phyloP scores from a whole-genome alignment of 176 grass and related monocot species.

The Hsuehochloa calcarea region DNA sequence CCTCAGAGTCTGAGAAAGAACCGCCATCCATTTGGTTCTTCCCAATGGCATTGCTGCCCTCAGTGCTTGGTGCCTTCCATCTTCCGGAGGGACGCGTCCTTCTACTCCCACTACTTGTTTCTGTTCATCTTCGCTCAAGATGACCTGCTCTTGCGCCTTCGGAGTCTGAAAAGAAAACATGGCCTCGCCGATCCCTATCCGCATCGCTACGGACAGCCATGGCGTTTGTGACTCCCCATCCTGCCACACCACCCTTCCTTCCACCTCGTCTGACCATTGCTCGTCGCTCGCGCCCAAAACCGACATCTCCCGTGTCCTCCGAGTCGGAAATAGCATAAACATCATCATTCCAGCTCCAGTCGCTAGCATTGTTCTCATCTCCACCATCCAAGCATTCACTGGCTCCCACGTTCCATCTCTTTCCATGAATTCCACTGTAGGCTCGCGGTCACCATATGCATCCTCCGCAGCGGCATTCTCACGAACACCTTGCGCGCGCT shows the following conservation, averaged over 20 bases:
- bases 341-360: background rate
- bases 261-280: background rate
- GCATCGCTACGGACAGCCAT: background rate
- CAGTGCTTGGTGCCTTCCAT: background rate
- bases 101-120: background rate
- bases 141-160: conserved; percentile 1
- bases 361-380: background rate
- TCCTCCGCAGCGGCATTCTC: conserved; percentile 30
- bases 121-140: conserved; percentile 11
- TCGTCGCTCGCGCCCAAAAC: background rate
- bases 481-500: conserved; percentile 38
- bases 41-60: background rate
- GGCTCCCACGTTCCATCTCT: conserved; percentile 37
- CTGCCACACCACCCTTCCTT: background rate
- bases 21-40: background rate
- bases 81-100: background rate
- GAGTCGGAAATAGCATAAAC: background rate
- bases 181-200: background rate
- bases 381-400: background rate
- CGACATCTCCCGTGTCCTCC: background rate
- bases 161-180: conserved; percentile 15
- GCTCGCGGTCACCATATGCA: background rate
- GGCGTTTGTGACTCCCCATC: background rate
- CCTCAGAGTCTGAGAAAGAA: conserved; percentile 29
- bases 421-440: conserved; percentile 24